Evolutionary conservation across 192 early-diverging fungal species (phyloP), one percentile per base, ranked within the genome.

Genomic region (Backusella psychrophila): DNA sequence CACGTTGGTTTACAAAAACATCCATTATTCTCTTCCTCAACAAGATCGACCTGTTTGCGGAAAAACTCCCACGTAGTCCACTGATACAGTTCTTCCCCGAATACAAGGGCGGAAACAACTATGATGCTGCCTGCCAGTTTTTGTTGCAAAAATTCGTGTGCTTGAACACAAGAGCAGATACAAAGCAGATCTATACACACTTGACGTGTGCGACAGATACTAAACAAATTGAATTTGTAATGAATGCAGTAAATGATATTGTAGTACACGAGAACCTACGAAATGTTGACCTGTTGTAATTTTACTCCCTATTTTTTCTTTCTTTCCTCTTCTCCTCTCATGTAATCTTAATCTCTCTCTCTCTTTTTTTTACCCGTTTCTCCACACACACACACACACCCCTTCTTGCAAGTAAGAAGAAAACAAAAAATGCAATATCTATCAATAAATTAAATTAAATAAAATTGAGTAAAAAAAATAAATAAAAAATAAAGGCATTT

Each of bases 11-110:
- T 73, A 92, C 94, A 38, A 94, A 95, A 79, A 99, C 97, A 2
- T 96, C 96, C n/a, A 96, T 99, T 36, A 99, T 99, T 80, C 87
- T 99, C 59, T 99, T 99, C 91, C 86, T 99, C 66, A 99, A 99
- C 91, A 99, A 99, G 86, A 96, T 99, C 76, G 97, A 99, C 88
- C 87, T 96, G 33, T 97, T 99, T 89, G 90, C 88, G 72, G 92
- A 95, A 77, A 99, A 99, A 86, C 85, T 99, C 69, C 89, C 90
- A 36, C 83, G 85, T 42, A 93, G 91, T 19, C 95, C 96, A 29
- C 89, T 99, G 89, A 75, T 81, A 35, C 91, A 94, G 69, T 99
- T 93, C 84, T 99, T 99, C 88, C 88, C 91, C 0, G 97, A 99
- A 81, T 99, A 92, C 81, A 38, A 83, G 71, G 92, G 91, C 59